Percentiles rank a stretch among this genome's conserved stretches.
Conservation (phyloP, 495 filamentous ascomycete species). For the Pseudoneurospora amorphoporcata region DNA sequence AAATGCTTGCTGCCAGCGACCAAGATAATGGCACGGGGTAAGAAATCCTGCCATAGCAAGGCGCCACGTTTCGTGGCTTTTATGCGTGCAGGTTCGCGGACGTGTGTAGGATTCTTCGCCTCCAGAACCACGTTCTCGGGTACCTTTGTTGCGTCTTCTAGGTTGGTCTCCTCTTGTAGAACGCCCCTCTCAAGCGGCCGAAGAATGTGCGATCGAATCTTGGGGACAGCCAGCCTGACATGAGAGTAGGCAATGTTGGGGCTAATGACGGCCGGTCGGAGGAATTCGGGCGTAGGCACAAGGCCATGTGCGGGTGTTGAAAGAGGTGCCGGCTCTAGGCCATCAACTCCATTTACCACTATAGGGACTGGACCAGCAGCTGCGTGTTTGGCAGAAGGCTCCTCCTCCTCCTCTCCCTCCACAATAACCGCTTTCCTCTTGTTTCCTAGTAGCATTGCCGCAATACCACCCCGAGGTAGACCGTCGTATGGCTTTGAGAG, state of each 20-base stretch:
- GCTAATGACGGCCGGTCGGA: constrained; percentile 78
- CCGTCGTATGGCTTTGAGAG: constrained; percentile 92
- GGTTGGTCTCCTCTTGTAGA: constrained; percentile 31
- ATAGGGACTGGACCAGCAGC: constrained; percentile 62
- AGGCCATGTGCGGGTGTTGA: constrained; percentile 46
- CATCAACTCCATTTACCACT: constrained; percentile 64
- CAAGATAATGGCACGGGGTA: constrained; percentile 72
- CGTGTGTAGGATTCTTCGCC: constrained; percentile 42
- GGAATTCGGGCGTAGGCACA: constrained; percentile 69
- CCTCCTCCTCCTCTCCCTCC: constrained; percentile 54
- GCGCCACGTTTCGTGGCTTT: constrained; percentile 75
- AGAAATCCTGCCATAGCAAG: constrained; percentile 83
- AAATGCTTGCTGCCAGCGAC: constrained; percentile 82
- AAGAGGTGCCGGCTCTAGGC: constrained; percentile 55
- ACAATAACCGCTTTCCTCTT: constrained; percentile 70
- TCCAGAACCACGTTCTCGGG: constrained; percentile 46
- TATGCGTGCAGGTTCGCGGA: constrained; percentile 73
- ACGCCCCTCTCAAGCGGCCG: constrained; percentile 48
- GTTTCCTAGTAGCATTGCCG: constrained; percentile 78
- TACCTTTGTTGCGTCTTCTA: constrained; percentile 50
- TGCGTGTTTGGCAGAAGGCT: constrained; percentile 52
- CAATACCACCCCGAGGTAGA: constrained; percentile 78
- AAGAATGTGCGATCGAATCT: constrained; percentile 70
- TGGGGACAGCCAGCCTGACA: constrained; percentile 81
- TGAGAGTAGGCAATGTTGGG: constrained; percentile 73